A percentile compares a stretch with the other conserved stretches of the same genome.
Evolutionary conservation across 371 early-diverging fungal species (phyloP).

Genomic region (Mortierella sp.): DNA sequence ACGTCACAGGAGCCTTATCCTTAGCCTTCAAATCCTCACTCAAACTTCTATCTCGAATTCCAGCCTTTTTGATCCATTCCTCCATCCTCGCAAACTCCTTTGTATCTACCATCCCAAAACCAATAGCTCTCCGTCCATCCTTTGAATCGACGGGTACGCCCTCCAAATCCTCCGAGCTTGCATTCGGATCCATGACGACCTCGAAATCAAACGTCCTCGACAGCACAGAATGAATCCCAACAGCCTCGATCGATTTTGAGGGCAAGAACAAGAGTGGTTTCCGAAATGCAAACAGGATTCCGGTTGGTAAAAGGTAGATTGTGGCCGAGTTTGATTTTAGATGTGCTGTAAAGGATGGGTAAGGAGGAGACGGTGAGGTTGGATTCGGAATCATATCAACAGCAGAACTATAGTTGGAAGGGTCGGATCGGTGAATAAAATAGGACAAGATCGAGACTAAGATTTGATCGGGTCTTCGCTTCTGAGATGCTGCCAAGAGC

Average conservation of each 20-base stretch:
- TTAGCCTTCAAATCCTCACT: slow-evolving; percentile 53
- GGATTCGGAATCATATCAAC: slow-evolving; percentile 38
- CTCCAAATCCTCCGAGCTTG: slow-evolving; percentile 34
- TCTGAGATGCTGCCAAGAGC: slow-evolving; percentile 15
- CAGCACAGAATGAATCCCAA: slow-evolving; percentile 38
- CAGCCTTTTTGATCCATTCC: slow-evolving; percentile 47
- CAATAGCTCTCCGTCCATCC: slow-evolving; percentile 25
- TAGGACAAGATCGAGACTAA: slow-evolving; percentile 23
- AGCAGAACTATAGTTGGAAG: background rate
- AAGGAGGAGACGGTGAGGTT: slow-evolving; percentile 25
- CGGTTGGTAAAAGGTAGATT: slow-evolving; percentile 45
- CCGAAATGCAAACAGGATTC: slow-evolving; percentile 48
- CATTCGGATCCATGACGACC: slow-evolving; percentile 25
- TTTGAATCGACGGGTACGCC: slow-evolving; percentile 28
- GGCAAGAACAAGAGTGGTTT: slow-evolving; percentile 43
- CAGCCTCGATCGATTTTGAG: slow-evolving; percentile 26
- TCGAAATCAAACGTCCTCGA: slow-evolving; percentile 53
- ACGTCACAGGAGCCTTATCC: slow-evolving; percentile 27
- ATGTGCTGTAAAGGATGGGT: slow-evolving; percentile 41
- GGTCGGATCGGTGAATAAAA: slow-evolving; percentile 5
- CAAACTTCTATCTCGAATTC: slow-evolving; percentile 49
- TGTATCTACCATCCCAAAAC: slow-evolving; percentile 49
- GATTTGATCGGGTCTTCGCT: slow-evolving; percentile 27
- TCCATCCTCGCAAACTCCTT: slow-evolving; percentile 49
- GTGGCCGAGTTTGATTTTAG: slow-evolving; percentile 49